Percentiles rank a stretch among this genome's conserved stretches.
phyloP scores from a whole-genome alignment of 179 eudicot species.

The Pouteria campechiana region DNA sequence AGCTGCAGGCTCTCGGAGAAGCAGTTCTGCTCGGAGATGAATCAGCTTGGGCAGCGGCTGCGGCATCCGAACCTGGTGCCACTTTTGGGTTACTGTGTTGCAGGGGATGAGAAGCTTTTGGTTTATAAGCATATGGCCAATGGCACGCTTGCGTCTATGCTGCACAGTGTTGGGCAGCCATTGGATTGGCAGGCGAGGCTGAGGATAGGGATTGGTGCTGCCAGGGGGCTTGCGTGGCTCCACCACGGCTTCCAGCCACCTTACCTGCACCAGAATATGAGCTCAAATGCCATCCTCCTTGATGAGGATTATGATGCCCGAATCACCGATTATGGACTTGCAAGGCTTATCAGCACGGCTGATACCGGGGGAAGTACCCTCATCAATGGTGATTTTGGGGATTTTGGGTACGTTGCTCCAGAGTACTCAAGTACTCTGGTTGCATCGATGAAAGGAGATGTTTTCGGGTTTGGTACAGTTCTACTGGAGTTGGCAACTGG shows the following conservation, averaged over 20 bases:
- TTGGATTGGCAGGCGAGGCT: constrained; percentile 67
- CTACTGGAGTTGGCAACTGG: constrained; percentile 75
- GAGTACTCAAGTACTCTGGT: constrained; percentile 75
- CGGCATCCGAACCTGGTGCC: constrained; percentile 89
- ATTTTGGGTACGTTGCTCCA: constrained; percentile 78
- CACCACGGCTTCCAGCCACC: constrained; percentile 82
- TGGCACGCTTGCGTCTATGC: constrained; percentile 42
- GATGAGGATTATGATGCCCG: constrained; percentile 83
- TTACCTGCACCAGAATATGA: constrained; percentile 55
- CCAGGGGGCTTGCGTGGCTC: constrained; percentile 87
- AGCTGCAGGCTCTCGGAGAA: constrained; percentile 58
- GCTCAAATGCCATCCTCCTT: constrained; percentile 64
- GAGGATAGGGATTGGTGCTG: constrained; percentile 66
- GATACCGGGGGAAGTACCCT: constrained; percentile 41
- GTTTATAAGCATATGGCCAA: constrained; percentile 73
- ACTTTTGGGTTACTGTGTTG: constrained; percentile 62
- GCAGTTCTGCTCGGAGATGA: constrained; percentile 69
- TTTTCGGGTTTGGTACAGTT: constrained; percentile 68
- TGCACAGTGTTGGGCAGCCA: constrained; percentile 20
- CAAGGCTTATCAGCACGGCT: constrained; percentile 41
- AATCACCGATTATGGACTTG: constrained; percentile 67
- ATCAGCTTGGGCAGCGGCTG: constrained; percentile 58
- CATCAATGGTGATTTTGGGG: constrained; percentile 71
- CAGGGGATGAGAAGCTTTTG: constrained; percentile 84
- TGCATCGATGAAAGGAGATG: constrained; percentile 70